Evolutionary conservation across 441 rosid genomes (phyloP).

Genomic region (Biscutella laevigata): DNA sequence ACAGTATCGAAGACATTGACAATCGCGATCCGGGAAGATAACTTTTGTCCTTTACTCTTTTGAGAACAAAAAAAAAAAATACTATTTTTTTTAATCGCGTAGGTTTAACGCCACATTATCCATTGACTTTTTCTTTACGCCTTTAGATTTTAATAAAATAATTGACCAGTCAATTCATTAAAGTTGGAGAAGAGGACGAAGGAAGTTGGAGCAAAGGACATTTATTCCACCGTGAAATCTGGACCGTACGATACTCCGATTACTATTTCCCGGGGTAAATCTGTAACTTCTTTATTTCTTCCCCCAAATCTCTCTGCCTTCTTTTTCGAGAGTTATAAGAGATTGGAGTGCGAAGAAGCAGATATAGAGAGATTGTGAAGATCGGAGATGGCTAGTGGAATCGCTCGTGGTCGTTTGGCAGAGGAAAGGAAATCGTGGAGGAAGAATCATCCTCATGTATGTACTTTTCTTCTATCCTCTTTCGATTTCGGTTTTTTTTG

Average conservation of each 20-base stretch:
- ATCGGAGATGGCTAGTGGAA: constrained; percentile 65
- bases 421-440: constrained; percentile 97
- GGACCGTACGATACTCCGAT: constrained; percentile 26
- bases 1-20: too few species aligned
- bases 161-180: constrained; percentile 23
- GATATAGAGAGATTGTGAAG: not conserved
- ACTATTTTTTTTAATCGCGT: constrained; percentile 30
- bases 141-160: not conserved
- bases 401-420: constrained; percentile 88
- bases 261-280: constrained; percentile 17
- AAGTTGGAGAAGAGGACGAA: constrained; percentile 21
- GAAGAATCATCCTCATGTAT: constrained; percentile 90
- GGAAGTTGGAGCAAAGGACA: too few species aligned
- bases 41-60: too few species aligned
- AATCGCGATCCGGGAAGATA: too few species aligned
- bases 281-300: not conserved
- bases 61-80: too few species aligned
- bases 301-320: constrained; percentile 15
- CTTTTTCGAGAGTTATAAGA: constrained; percentile 19
- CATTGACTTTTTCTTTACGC: constrained; percentile 19
- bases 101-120: constrained; percentile 30
- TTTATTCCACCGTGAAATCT: constrained; percentile 25
- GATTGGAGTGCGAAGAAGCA: not conserved
- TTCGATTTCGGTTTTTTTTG: not conserved
- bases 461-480: constrained; percentile 14